Evolutionary conservation across 2,329 filamentous ascomycete genomes (phyloP).

Genomic region (Aureobasidium sp.): DNA sequence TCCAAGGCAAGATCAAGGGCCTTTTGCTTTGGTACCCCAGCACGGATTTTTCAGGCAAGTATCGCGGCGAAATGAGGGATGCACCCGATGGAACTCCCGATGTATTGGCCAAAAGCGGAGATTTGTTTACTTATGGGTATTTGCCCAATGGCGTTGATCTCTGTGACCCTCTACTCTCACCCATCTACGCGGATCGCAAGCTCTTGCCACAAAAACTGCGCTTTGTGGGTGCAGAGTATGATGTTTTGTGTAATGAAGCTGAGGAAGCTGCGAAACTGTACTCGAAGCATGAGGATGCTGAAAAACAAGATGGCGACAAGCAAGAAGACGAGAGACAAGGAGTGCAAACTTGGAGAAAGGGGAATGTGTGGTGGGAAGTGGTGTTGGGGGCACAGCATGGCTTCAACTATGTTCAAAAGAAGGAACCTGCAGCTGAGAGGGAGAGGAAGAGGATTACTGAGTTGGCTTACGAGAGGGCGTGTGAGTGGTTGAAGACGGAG

Average conservation of each 20-base stretch:
- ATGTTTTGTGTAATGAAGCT: constrained; percentile 6
- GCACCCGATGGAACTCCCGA: not conserved
- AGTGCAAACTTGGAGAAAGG: not conserved
- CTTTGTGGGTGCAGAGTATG: constrained; percentile 7
- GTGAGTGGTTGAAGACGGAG: constrained; percentile 6
- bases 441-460: constrained; percentile 1
- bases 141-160: not conserved
- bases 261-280: not conserved
- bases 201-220: not conserved
- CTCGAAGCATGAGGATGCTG: not conserved
- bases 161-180: not conserved
- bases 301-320: not conserved
- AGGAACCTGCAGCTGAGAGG: not conserved
- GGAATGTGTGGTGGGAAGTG: not conserved
- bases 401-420: constrained; percentile 7
- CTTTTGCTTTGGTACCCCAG: constrained; percentile 6
- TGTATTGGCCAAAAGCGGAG: not conserved
- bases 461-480: not conserved
- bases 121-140: constrained; percentile 6
- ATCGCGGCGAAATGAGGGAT: not conserved
- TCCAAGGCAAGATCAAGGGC: not conserved
- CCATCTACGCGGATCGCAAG: not conserved
- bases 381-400: constrained; percentile 9
- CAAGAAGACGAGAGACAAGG: not conserved
- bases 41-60: not conserved